These are phyloP conservation scores for Metroxylon sagu DNA, from an alignment of 176 grass and related monocot genomes.

Conservation along the genomic window DNA sequence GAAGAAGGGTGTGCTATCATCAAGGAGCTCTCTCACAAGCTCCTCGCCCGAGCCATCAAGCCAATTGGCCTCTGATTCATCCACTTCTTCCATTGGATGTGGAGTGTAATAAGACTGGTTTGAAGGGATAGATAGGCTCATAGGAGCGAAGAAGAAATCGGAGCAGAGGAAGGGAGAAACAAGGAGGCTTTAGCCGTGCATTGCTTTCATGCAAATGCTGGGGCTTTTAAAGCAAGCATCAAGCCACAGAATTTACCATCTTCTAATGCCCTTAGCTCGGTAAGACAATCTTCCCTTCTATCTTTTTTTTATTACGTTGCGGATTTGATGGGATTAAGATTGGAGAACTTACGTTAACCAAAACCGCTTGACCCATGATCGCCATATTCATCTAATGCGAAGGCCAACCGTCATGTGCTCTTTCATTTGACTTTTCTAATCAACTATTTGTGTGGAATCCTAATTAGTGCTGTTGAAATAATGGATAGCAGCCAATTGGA, in stretches of 20 bases:
- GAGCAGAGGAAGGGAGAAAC: constrained; percentile 15
- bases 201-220: constrained; percentile 28
- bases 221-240: constrained; percentile 26
- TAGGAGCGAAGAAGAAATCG: not conserved
- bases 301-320: constrained; percentile 6
- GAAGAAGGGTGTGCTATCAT: constrained; percentile 16
- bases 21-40: constrained; percentile 49
- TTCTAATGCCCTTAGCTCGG: constrained; percentile 12
- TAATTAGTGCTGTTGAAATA: no score
- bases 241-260: constrained; percentile 17
- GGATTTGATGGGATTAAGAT: constrained; percentile 4
- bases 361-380: constrained; percentile 32
- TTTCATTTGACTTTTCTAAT: not conserved
- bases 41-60: constrained; percentile 34
- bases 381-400: constrained; percentile 35
- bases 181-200: not conserved
- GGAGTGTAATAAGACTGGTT: no score
- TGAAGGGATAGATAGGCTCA: no score
- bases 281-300: not conserved
- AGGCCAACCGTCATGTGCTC: constrained; percentile 48
- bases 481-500: no score
- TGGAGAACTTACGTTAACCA: not conserved
- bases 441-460: constrained; percentile 1
- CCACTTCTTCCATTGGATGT: constrained; percentile 12
- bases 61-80: constrained; percentile 39